Evolutionary conservation across 345 rosid genomes (phyloP).

Genomic region (Aurinia saxatilis): DNA sequence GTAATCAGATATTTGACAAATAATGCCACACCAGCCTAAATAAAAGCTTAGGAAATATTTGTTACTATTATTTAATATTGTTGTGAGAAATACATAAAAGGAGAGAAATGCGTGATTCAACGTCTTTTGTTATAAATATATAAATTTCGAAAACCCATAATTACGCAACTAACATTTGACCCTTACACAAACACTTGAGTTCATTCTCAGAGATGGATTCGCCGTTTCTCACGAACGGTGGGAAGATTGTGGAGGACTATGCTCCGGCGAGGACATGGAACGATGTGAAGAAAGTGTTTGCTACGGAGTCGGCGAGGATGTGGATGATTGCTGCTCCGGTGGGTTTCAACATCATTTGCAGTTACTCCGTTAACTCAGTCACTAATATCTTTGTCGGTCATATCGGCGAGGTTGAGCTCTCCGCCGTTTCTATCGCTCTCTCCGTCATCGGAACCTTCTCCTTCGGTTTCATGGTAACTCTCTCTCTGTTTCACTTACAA

Average conservation of each 20-base stretch:
- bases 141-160: conserved; percentile 11
- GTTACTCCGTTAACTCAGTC: conserved; percentile 43
- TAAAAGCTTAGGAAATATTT: too few species aligned
- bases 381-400: conserved; percentile 65
- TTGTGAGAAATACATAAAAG: background rate
- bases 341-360: conserved; percentile 44
- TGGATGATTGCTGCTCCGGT: conserved; percentile 65
- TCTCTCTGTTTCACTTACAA: background rate
- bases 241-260: conserved; percentile 32
- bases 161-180: conserved; percentile 10
- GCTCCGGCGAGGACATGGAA: conserved; percentile 34
- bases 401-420: conserved; percentile 58
- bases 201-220: conserved; percentile 36
- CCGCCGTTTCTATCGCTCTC: conserved; percentile 56
- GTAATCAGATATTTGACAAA: too few species aligned
- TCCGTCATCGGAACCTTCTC: conserved; percentile 70
- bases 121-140: conserved; percentile 19
- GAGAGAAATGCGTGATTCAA: conserved; percentile 23
- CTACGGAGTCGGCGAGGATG: conserved; percentile 44
- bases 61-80: background rate
- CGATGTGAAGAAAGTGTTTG: conserved; percentile 36
- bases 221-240: conserved; percentile 33
- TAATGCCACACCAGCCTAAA: too few species aligned
- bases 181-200: background rate
- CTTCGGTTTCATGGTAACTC: conserved; percentile 63